Evolutionary conservation across 352 stramenopile genomes (phyloP).

Genomic region (Pythium rhizo-oryzae): DNA sequence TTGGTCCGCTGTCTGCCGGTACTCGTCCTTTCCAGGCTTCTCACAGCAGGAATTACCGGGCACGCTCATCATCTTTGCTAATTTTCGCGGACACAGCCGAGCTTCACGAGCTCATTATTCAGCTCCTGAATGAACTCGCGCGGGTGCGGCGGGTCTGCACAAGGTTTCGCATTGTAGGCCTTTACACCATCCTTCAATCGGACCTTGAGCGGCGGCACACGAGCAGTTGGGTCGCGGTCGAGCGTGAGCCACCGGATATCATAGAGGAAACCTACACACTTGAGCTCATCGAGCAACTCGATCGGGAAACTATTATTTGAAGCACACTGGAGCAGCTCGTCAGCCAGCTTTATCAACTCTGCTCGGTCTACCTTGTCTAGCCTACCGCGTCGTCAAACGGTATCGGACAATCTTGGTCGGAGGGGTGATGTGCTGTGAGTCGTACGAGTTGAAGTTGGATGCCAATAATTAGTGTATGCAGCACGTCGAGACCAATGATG

Average conservation of each 20-base stretch:
- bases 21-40: conserved; percentile 20
- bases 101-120: conserved; percentile 8
- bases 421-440: too few species aligned
- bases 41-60: conserved; percentile 11
- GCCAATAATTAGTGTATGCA: too few species aligned
- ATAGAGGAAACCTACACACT: conserved; percentile 5
- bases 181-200: not conserved
- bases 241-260: conserved; percentile 12
- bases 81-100: conserved; percentile 21
- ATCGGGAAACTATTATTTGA: conserved; percentile 7
- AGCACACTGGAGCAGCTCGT: conserved; percentile 2
- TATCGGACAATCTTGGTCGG: too few species aligned
- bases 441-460: too few species aligned
- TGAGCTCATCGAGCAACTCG: conserved; percentile 3
- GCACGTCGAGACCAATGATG: too few species aligned
- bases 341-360: not conserved
- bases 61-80: conserved; percentile 9
- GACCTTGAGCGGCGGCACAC: conserved; percentile 7
- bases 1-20: conserved; percentile 13
- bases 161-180: conserved; percentile 1
- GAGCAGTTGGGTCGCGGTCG: conserved; percentile 12
- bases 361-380: not conserved
- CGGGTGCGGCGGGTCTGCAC: conserved; percentile 7
- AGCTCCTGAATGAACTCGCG: conserved; percentile 14
- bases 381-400: not conserved